Evolutionary conservation across 2,329 filamentous ascomycete species (phyloP).

Genomic region (Ramichloridium luteum): DNA sequence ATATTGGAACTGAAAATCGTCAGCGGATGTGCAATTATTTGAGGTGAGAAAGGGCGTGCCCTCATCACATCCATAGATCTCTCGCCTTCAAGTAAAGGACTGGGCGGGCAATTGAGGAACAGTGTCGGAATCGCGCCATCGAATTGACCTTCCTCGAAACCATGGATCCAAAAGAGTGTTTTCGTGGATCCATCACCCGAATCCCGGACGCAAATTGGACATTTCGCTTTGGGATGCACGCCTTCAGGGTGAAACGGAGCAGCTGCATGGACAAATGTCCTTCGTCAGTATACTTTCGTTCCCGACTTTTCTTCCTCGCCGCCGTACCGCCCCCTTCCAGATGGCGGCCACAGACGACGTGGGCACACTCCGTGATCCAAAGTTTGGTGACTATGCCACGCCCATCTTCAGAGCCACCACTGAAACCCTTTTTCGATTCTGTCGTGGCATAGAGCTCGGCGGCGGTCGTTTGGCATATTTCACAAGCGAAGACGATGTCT

Average conservation of each 20-base stretch:
- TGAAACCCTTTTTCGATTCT: constrained; percentile 26
- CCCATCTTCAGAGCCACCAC: constrained; percentile 16
- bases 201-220: constrained; percentile 32
- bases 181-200: constrained; percentile 24
- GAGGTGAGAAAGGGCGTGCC: constrained; percentile 19
- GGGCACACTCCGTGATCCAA: constrained; percentile 38
- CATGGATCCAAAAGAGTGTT: constrained; percentile 34
- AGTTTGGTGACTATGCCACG: constrained; percentile 32
- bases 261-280: constrained; percentile 21
- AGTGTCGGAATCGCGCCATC: constrained; percentile 31
- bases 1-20: constrained; percentile 36
- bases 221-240: constrained; percentile 30
- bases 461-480: constrained; percentile 34
- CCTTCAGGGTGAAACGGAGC: constrained; percentile 34
- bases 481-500: constrained; percentile 38
- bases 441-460: constrained; percentile 33
- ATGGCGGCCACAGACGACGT: constrained; percentile 38
- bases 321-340: constrained; percentile 35
- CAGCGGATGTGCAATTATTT: constrained; percentile 2
- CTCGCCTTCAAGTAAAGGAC: constrained; percentile 25
- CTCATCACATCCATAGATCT: constrained; percentile 33
- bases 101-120: constrained; percentile 35
- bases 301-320: no score
- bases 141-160: constrained; percentile 30
- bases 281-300: neutral